Evolutionary conservation across 2,329 filamentous ascomycete genomes (phyloP), one percentile per base, ranked within the genome.

Genomic region (Penicillium hordei): DNA sequence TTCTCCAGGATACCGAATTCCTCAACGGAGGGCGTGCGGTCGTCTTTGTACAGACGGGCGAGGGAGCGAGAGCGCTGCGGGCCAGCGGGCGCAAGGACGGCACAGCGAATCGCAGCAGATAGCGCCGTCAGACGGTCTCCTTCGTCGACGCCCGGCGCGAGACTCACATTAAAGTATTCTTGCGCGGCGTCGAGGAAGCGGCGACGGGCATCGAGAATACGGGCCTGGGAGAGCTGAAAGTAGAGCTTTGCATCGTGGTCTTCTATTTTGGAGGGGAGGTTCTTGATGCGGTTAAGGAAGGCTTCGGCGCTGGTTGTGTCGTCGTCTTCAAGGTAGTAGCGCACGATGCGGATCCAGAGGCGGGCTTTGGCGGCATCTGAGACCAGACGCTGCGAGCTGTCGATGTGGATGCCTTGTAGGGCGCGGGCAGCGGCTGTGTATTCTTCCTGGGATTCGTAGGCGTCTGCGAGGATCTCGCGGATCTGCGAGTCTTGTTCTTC

Each of bases 241-340:
- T 93, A 88, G 50, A 97, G 81, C 66, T 86, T 86, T 46, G 93
- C 82, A 60, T 89, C 84, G 39, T 87, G 84, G 72, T 96, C 87
- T 31, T 83, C 78, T 33, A 96, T 86, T 62, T 84, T 87, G 78
- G 90, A 75, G 1, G 96, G 91, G 65, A 97, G 83, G 71, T 94
- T 93, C 74, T 97, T 97, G 75, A 96, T 89, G 75, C 93, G 93
- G 82, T 97, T 97, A 68, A 99, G 83, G 72, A 93, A 96, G 40
- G 84, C 85, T 72, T 95, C 91, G 42, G 94, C 94, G 36, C 85
- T 83, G 1, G 89, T 91, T 9, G 91, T 89, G 77, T 97, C 93
- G 72, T 96, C 93, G 48, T 93, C 91, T 78, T 99, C 93, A 61
- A 99, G 85, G 73, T 94, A 95, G 79, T 95, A 89, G 61, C 94